Evolutionary conservation across 768 basidiomycete species (phyloP).

Genomic region (Phylloporus arenicola): DNA sequence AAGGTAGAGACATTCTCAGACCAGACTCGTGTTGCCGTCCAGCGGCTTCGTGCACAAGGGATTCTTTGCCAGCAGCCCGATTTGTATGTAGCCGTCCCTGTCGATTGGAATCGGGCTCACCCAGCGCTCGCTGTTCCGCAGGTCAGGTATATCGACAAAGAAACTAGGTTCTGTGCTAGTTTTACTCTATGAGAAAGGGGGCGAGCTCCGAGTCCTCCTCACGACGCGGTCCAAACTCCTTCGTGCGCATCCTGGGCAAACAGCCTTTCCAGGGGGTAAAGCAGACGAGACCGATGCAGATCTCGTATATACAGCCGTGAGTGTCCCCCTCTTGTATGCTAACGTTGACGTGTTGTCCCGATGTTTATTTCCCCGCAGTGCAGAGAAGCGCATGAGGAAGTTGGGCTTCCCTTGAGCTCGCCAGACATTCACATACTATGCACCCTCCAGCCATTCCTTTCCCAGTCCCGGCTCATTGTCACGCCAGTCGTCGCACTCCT

Average conservation of each 20-base stretch:
- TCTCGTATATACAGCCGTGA: constrained; percentile 69
- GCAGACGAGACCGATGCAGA: constrained; percentile 60
- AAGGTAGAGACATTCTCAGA: constrained; percentile 14
- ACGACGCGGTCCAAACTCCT: constrained; percentile 80
- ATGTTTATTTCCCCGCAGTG: constrained; percentile 38
- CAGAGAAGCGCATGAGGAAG: constrained; percentile 85
- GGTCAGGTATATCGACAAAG: constrained; percentile 30
- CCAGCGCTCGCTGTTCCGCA: constrained; percentile 7
- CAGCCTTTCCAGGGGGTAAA: constrained; percentile 80
- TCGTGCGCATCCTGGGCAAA: constrained; percentile 74
- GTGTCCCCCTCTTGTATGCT: constrained; percentile 19
- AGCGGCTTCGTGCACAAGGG: constrained; percentile 33
- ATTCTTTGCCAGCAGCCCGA: constrained; percentile 35
- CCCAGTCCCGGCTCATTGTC: constrained; percentile 64
- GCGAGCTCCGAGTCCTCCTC: constrained; percentile 66
- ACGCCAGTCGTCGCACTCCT: constrained; percentile 75
- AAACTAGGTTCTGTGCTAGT: constrained; percentile 76
- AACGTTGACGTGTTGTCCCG: not conserved
- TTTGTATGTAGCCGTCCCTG: constrained; percentile 43
- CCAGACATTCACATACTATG: constrained; percentile 57
- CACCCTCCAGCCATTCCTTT: constrained; percentile 60
- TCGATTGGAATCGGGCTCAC: not conserved
- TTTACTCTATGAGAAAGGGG: constrained; percentile 67
- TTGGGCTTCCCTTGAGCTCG: constrained; percentile 55
- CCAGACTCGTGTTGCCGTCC: constrained; percentile 28